A percentile compares a stretch with the other conserved stretches of the same genome.
Conservation (phyloP, 176 grass and related monocot species). For the Thalia dealbata region DNA sequence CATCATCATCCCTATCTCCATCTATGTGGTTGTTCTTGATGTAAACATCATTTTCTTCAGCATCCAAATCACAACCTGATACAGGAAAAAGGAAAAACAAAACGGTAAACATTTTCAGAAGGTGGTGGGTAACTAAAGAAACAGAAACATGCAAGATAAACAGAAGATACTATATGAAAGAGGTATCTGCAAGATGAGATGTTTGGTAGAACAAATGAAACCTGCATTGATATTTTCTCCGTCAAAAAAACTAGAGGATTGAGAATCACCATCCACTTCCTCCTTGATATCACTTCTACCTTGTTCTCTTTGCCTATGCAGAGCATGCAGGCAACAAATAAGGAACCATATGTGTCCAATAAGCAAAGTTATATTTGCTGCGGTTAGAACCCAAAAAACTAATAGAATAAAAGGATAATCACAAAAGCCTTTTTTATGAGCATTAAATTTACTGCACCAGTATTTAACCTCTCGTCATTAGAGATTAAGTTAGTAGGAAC, state of each 20-base stretch:
- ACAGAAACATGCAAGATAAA: no score
- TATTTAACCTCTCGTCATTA: no score
- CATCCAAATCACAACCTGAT: constrained; percentile 19
- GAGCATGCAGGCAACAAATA: not conserved
- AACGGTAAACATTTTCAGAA: no score
- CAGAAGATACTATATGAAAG: not conserved
- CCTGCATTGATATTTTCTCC: constrained; percentile 18
- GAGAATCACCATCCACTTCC: constrained; percentile 7
- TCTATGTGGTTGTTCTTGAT: not conserved
- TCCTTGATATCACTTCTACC: constrained; percentile 26
- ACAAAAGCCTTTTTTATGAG: no score
- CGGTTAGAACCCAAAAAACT: no score
- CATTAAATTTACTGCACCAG: no score
- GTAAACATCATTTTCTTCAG: constrained; percentile 22
- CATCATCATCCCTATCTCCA: constrained; percentile 15
- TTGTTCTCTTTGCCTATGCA: constrained; percentile 28
- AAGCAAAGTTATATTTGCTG: not conserved
- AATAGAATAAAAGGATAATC: not conserved
- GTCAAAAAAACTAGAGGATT: constrained; percentile 19
- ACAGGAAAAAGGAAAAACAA: not conserved
- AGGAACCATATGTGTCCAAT: not conserved
- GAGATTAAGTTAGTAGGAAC: no score
- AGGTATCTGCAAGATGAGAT: constrained; percentile 2
- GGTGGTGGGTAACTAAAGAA: no score
- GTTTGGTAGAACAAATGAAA: constrained; percentile 5